Conservation (phyloP, 2,329 filamentous ascomycete species). For the Tolypocladium inflatum region DNA sequence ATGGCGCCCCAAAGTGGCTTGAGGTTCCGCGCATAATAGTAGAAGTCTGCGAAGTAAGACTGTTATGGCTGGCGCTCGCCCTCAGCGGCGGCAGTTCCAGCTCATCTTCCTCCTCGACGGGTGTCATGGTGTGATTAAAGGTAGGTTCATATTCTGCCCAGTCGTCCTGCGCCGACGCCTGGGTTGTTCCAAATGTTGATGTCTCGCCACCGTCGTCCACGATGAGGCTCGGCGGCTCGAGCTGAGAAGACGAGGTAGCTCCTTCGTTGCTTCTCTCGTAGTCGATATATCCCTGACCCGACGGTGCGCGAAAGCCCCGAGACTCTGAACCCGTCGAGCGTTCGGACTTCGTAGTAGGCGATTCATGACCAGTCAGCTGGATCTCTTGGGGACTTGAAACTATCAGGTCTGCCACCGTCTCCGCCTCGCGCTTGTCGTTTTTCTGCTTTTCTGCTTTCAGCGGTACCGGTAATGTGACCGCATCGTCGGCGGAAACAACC, state of each 20-base stretch:
- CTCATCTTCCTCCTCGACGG: constrained; percentile 18
- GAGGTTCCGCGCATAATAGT: constrained; percentile 26
- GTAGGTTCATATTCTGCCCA: constrained; percentile 4
- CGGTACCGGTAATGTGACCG: background rate
- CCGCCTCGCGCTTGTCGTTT: background rate
- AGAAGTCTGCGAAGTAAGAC: constrained; percentile 25
- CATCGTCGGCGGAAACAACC: background rate
- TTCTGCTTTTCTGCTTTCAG: background rate
- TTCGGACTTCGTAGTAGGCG: background rate
- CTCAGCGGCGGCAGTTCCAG: constrained; percentile 26
- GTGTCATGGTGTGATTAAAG: constrained; percentile 8
- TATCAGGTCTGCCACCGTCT: background rate
- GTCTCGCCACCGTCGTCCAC: background rate
- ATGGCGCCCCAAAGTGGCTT: constrained; percentile 28
- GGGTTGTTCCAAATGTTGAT: background rate
- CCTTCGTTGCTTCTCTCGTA: background rate
- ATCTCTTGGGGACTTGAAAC: background rate
- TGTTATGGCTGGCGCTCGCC: constrained; percentile 17
- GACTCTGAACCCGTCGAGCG: background rate
- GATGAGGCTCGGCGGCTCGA: background rate
- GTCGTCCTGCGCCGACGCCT: background rate
- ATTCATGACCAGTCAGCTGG: background rate
- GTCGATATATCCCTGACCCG: background rate
- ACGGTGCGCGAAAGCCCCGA: background rate
- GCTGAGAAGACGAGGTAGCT: background rate